Percentiles rank a stretch among this genome's conserved stretches.
Conservation (phyloP, 2,329 filamentous ascomycete genomes). For the Penicillium sp. region DNA sequence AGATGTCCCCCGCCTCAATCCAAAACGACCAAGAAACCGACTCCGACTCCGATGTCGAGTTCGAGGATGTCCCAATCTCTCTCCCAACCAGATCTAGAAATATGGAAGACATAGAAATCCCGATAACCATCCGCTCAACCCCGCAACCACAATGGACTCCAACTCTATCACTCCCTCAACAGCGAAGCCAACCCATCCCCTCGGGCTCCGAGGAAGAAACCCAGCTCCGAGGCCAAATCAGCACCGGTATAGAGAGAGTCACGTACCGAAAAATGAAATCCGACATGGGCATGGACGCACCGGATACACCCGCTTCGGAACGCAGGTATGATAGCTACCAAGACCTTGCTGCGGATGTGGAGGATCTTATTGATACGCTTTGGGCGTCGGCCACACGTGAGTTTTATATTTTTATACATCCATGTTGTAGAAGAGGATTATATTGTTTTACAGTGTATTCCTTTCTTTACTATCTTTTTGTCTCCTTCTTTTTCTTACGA, state of each 20-base stretch:
- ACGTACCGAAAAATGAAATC: slow-evolving; percentile 40
- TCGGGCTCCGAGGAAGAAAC: slow-evolving; percentile 60
- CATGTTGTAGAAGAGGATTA: not conserved
- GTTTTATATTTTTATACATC: slow-evolving; percentile 36
- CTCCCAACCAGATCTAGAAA: not conserved
- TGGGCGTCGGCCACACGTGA: slow-evolving; percentile 86
- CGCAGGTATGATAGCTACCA: slow-evolving; percentile 62
- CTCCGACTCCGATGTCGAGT: slow-evolving; percentile 21
- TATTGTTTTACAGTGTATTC: not conserved
- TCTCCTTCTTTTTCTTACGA: not conserved
- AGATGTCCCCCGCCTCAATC: slow-evolving; percentile 1
- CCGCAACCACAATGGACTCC: slow-evolving; percentile 20
- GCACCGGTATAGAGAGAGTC: slow-evolving; percentile 18
- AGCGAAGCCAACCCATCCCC: slow-evolving; percentile 53
- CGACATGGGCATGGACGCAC: slow-evolving; percentile 32
- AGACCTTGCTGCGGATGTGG: slow-evolving; percentile 72
- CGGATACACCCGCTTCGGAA: slow-evolving; percentile 34
- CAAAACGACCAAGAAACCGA: slow-evolving; percentile 13
- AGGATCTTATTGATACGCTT: slow-evolving; percentile 72
- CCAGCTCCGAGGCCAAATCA: slow-evolving; percentile 21
- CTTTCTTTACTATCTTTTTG: not conserved
- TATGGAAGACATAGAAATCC: not conserved
- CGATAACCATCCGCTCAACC: not conserved
- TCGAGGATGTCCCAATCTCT: slow-evolving; percentile 22
- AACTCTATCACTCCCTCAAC: slow-evolving; percentile 49